Evolutionary conservation across 2,329 filamentous ascomycete genomes (phyloP), one percentile per base, ranked within the genome.

Genomic region (Fusarium agapanthi): DNA sequence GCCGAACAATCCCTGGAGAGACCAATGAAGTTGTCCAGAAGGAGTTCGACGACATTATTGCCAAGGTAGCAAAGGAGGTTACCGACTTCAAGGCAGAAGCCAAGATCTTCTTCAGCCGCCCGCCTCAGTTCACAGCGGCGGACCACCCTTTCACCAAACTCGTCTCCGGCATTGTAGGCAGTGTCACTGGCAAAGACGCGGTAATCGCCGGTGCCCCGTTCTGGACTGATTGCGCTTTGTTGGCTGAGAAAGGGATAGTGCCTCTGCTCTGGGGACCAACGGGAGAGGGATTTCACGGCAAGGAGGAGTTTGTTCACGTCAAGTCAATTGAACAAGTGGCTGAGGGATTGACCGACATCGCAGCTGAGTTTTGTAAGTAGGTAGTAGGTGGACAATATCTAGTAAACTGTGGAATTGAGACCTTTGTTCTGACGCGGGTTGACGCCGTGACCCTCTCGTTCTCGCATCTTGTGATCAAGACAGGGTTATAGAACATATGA

Each of bases 191-290:
- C 0, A 61, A 41, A 13, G 60, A 78, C 0, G 76, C 80, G 1
- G 61, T 60, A 1, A 65, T 84, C 1, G 34, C 59, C 5, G 80
- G 79, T 12, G 81, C 75, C 2, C 73, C 81, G 0, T 87, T 82
- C 67, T 88, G 86, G 87, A 86, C 84, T 2, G 86, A 88, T 72
- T 85, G 83, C n/a, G 86, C 86, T 4, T 74, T 88, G 18, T 69
- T 88, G 2, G 79, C 81, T 2, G 79, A 83, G 24, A 79, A 76
- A 20, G 86, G 85, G 0, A 85, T 88, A 34, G 82, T 85, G 0
- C 77, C 82, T 0, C 76, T 88, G 22, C 79, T 88, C 2, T 87
- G 83, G 75, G 85, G 86, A 0, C 85, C 85, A 0, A 77, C 74
- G 14, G 86, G 86, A 1, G 81, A 83, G n/a, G 87, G 87, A 1